Evolutionary conservation across 306 rosid genomes (phyloP), one percentile per base, ranked within the genome.

Genomic region (Rosa persica): DNA sequence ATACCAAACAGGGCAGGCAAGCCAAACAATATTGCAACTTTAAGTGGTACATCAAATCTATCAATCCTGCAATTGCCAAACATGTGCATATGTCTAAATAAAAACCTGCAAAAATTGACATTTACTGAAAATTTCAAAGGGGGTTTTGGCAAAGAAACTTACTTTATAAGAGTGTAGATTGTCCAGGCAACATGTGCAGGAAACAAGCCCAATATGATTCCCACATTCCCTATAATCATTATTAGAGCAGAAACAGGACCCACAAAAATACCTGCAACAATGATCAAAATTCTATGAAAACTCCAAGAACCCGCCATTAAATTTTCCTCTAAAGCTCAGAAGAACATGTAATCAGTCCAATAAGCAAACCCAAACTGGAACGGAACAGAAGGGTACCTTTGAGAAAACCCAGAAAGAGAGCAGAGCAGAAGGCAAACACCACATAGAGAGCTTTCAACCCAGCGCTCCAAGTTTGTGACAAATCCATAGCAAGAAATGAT

Each of bases 101-200:
- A 36, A 47, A 69, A 19, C 39, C 47, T 11, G 20, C 1, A 39
- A 36, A 36, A 17, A 4, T 36, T 25, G 30, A 11, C 22, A 19
- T 34, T 2, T 64, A 36, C 11, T 8, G 12, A 36, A 67, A 39
- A 23, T 23, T 12, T 42, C 27, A 54, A 55, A 47, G 8, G 52
- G 9, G n/a, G 43, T 12, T 65, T 42, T 13, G 8, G 70, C 17
- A 54, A 70, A 77, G 73, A 2, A 38, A 43, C 42, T 81, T 83
- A 91, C 96, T 88, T 90, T 47, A 87, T 36, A 69, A 89, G 91
- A 68, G 90, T 85, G 71, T 87, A 93, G 49, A 91, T 76, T 72
- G 96, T 91, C 98, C 98, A 93, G 74, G 82, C 88, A 69, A 88
- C 87, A 68, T 91, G 98, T 71, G 93, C 89, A 80, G 96, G 96